phyloP scores from a whole-genome alignment of 2,329 filamentous ascomycete genomes.

The Colletotrichum paranaense region DNA sequence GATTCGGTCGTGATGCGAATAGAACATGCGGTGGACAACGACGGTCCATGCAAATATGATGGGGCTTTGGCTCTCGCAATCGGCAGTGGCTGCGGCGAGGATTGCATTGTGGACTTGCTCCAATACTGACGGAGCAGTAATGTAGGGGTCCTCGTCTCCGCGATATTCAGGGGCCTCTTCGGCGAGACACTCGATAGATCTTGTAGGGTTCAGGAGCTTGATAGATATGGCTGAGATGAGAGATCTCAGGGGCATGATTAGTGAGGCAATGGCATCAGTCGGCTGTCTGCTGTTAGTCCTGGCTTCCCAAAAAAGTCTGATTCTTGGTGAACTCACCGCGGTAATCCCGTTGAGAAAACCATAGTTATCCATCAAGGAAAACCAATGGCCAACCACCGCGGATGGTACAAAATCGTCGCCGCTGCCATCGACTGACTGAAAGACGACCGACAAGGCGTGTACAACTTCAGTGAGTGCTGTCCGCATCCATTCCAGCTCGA shows the following conservation, averaged over 20 bases:
- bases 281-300: conserved; percentile 39
- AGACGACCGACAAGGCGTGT: conserved; percentile 79
- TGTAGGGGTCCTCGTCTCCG: conserved; percentile 63
- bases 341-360: conserved; percentile 76
- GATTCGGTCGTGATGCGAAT: conserved; percentile 70
- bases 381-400: conserved; percentile 76
- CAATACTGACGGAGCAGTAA: conserved; percentile 77
- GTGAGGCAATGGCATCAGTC: conserved; percentile 55
- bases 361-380: conserved; percentile 75
- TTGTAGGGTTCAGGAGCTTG: conserved; percentile 74
- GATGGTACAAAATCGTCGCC: conserved; percentile 66
- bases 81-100: conserved; percentile 65
- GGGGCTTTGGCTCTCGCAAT: conserved; percentile 74
- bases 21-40: conserved; percentile 76
- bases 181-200: conserved; percentile 65
- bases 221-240: conserved; percentile 78
- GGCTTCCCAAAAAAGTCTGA: not conserved
- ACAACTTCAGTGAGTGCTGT: conserved; percentile 76
- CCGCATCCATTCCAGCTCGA: conserved; percentile 69
- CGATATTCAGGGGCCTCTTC: conserved; percentile 44
- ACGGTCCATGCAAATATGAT: conserved; percentile 86
- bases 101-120: conserved; percentile 80
- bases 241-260: conserved; percentile 75
- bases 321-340: conserved; percentile 56
- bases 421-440: conserved; percentile 74